Evolutionary conservation across 192 early-diverging fungal genomes (phyloP).

Genomic region (Coemansia sp.): DNA sequence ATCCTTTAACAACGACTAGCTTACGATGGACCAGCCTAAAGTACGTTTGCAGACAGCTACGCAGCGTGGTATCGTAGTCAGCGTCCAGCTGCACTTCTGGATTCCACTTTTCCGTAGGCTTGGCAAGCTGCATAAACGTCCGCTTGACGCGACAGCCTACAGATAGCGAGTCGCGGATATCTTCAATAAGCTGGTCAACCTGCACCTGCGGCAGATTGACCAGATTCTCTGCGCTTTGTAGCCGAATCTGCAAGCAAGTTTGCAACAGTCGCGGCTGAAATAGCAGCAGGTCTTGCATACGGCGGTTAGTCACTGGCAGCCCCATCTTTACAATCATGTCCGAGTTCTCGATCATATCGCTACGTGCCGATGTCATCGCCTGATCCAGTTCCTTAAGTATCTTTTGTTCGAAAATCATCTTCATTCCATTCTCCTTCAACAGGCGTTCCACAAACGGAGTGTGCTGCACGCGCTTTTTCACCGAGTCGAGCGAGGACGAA

Average conservation of each 20-base stretch:
- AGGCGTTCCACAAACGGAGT: constrained; percentile 82
- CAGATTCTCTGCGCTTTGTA: constrained; percentile 61
- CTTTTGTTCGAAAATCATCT: constrained; percentile 71
- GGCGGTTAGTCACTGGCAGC: constrained; percentile 64
- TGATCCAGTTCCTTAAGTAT: constrained; percentile 63
- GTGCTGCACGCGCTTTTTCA: constrained; percentile 26
- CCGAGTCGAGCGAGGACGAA: background rate
- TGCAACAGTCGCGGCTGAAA: constrained; percentile 82
- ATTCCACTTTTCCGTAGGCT: constrained; percentile 65
- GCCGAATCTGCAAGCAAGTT: constrained; percentile 72
- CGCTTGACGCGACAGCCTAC: constrained; percentile 72
- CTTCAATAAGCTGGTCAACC: constrained; percentile 78
- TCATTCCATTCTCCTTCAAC: constrained; percentile 76
- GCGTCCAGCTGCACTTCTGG: constrained; percentile 60
- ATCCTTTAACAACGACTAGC: constrained; percentile 58
- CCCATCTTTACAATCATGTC: constrained; percentile 65
- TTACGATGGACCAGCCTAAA: constrained; percentile 76
- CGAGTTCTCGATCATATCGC: constrained; percentile 68
- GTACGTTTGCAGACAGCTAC: constrained; percentile 71
- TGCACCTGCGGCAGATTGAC: constrained; percentile 36
- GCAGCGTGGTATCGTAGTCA: constrained; percentile 70
- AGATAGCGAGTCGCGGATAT: constrained; percentile 67
- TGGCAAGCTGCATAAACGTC: constrained; percentile 63
- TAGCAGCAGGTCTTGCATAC: constrained; percentile 66
- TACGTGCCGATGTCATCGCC: constrained; percentile 62